Conservation (phyloP, 371 early-diverging fungal genomes). For the Sporodiniella umbellata region DNA sequence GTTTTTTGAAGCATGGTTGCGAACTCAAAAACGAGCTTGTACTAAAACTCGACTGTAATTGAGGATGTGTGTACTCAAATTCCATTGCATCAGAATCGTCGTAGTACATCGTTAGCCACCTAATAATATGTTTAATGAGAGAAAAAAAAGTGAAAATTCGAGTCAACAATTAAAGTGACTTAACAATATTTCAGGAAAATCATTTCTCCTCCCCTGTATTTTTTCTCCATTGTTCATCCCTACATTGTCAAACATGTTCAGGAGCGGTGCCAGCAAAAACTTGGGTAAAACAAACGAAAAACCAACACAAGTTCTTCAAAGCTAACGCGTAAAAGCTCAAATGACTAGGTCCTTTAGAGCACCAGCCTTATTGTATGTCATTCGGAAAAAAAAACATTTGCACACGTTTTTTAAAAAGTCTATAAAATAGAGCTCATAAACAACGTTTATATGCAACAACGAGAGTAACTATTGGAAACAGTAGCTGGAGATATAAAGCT, state of each 20-base stretch:
- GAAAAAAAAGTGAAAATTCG: neutral
- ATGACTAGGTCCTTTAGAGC: neutral
- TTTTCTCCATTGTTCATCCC: neutral
- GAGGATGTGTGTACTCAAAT: slow-evolving; percentile 5
- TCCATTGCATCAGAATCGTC: slow-evolving; percentile 3
- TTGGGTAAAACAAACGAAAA: neutral
- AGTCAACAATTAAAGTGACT: neutral
- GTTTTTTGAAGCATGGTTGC: neutral
- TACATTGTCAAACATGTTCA: neutral
- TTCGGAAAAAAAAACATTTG: neutral
- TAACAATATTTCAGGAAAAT: neutral
- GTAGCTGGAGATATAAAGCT: slow-evolving; percentile 17
- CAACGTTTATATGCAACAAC: slow-evolving; percentile 14
- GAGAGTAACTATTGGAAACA: slow-evolving; percentile 2
- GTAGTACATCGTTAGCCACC: neutral
- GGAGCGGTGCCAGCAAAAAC: neutral
- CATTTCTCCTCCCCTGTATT: too few species aligned
- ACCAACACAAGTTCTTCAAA: too few species aligned
- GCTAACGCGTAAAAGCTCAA: neutral
- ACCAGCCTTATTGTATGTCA: neutral
- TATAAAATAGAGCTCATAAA: neutral
- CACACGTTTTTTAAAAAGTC: neutral
- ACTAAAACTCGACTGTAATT: neutral
- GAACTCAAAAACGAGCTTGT: neutral
- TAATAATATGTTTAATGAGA: too few species aligned